Evolutionary conservation across 2,329 filamentous ascomycete species (phyloP).

Genomic region (Neofusicoccum sp.): DNA sequence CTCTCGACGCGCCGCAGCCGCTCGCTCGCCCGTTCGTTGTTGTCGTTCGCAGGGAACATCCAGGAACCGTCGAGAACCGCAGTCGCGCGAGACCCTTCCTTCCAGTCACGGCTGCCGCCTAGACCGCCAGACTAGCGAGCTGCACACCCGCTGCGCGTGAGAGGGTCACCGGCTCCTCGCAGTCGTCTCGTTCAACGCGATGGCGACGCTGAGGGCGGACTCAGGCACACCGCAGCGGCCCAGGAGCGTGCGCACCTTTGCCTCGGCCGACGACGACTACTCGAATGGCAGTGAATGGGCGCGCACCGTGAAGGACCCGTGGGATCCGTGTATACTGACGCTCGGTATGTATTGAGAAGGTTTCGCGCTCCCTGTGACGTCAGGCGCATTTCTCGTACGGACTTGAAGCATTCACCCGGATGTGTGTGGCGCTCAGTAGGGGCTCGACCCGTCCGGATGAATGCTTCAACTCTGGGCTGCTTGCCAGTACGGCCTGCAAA

Average conservation of each 20-base stretch:
- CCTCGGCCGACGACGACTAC: slow-evolving; percentile 36
- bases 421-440: too few species aligned
- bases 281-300: slow-evolving; percentile 44
- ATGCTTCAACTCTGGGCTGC: background rate
- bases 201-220: slow-evolving; percentile 12
- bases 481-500: background rate
- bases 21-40: background rate
- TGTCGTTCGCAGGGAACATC: background rate
- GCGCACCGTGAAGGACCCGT: slow-evolving; percentile 43
- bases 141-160: background rate
- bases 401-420: background rate
- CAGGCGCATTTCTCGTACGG: background rate
- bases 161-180: background rate
- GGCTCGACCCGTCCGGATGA: background rate
- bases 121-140: background rate
- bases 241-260: slow-evolving; percentile 30
- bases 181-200: background rate
- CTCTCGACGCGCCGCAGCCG: background rate
- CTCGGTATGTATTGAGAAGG: slow-evolving; percentile 33
- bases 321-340: slow-evolving; percentile 49
- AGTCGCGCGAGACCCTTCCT: background rate
- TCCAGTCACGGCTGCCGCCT: background rate
- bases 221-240: slow-evolving; percentile 23
- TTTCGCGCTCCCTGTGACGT: too few species aligned
- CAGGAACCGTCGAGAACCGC: background rate